Evolutionary conservation across 441 rosid species (phyloP), one percentile per base, ranked within the genome.

Genomic region (Kokia cookei): DNA sequence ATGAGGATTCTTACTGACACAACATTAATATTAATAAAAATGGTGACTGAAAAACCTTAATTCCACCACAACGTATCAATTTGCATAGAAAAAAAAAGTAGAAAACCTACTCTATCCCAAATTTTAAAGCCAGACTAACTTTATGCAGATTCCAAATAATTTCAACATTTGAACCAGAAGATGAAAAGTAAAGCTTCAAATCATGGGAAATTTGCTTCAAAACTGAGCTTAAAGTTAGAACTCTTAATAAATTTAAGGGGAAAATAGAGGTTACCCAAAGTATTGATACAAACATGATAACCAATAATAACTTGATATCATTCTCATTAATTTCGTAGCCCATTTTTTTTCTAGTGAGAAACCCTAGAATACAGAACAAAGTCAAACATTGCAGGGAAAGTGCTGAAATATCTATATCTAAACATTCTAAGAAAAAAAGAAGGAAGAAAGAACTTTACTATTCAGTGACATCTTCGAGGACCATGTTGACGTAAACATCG

Each of bases 401-500:
- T 8, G 43, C 26, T 13, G 70, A 43, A 22, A 65, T 22, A 65
- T 17, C 70, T 22, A 45, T 6, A 24, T 24, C 55, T 13, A 65
- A 50, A 65, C 15, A 51, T 68, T 68, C 45, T n/a, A 50, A 15
- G 22, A 11, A 27, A 27, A 14, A 19, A 27, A 27, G 51, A 48
- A 7, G n/a, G 59, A 32, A 62, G 58, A 26, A 48, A 42, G 58
- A 26, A 37, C 68, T 86, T 53, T 83, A 90, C 94, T 86, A 90
- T 75, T 90, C 92, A 19, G 91, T 86, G 83, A 90, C 98, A 76
- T 95, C 99, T 77, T 95, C 97, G 10, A 95, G 99, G 66, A 95
- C 98, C 99, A 95, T 93, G 79, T 90, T 95, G 76, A 93, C 98
- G 32, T 95, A 89, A 70, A 95, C 96, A 75, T 95, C 98, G 37